Conservation (phyloP, 148 eudicot genomes). For the Fagopyrum esculentum region DNA sequence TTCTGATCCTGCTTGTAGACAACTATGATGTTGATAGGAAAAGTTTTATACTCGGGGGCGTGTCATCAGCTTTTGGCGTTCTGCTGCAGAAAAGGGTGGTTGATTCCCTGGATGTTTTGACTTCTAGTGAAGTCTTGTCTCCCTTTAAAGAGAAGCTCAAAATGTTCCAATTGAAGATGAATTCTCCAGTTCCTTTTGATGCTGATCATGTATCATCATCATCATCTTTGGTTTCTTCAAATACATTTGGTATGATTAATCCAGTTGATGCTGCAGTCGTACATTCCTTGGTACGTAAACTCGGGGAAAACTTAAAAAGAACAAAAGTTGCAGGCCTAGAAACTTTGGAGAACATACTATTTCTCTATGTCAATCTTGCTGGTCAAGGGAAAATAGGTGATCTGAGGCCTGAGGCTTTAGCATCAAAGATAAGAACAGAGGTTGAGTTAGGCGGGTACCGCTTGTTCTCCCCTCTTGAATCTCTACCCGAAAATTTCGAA, state of each 20-base stretch:
- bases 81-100: slow-evolving; percentile 60
- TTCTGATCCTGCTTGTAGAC: slow-evolving; percentile 52
- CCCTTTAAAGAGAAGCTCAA: slow-evolving; percentile 51
- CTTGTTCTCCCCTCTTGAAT: slow-evolving; percentile 25
- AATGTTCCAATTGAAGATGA: slow-evolving; percentile 18
- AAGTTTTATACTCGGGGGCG: slow-evolving; percentile 34
- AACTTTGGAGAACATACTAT: slow-evolving; percentile 23
- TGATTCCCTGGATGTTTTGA: slow-evolving; percentile 51
- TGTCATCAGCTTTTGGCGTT: slow-evolving; percentile 41
- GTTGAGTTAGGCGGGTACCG: slow-evolving; percentile 25
- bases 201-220: slow-evolving; percentile 9
- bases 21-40: slow-evolving; percentile 71
- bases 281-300: slow-evolving; percentile 15
- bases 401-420: slow-evolving; percentile 24
- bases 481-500: slow-evolving; percentile 11
- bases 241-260: slow-evolving; percentile 1
- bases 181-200: background rate
- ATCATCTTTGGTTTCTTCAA: slow-evolving; percentile 3
- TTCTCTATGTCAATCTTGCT: slow-evolving; percentile 13
- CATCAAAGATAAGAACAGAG: slow-evolving; percentile 25
- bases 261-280: slow-evolving; percentile 10
- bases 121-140: slow-evolving; percentile 39
- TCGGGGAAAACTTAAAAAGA: slow-evolving; percentile 23
- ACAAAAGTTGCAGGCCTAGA: slow-evolving; percentile 18
- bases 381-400: slow-evolving; percentile 10